Evolutionary conservation across 805 yeast species (phyloP).

Genomic region (Kuraishia piskuri): DNA sequence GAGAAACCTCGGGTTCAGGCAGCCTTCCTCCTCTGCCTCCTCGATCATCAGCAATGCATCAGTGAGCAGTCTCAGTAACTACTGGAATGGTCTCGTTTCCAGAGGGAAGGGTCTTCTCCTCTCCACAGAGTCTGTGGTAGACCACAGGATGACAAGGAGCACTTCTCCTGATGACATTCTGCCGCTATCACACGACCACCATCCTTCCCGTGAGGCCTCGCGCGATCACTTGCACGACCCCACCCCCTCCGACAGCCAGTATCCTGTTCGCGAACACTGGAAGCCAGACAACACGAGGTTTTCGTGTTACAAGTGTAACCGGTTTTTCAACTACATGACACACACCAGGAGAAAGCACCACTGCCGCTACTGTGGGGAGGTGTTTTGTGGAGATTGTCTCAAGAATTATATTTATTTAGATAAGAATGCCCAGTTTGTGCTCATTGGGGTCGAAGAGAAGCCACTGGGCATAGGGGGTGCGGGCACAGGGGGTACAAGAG

Average conservation of each 20-base stretch:
- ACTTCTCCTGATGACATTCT: background rate
- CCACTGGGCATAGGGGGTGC: too few relatives aligned
- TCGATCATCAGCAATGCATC: background rate
- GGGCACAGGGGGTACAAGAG: too few relatives aligned
- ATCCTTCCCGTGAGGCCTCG: too few relatives aligned
- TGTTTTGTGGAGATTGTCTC: constrained; percentile 29
- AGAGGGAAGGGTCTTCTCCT: background rate
- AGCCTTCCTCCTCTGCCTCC: background rate
- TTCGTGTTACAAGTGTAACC: constrained; percentile 62
- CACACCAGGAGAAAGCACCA: constrained; percentile 41
- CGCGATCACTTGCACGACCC: too few relatives aligned
- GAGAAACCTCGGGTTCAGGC: background rate
- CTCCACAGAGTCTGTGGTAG: background rate
- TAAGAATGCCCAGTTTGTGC: constrained; percentile 23
- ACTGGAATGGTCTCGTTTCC: background rate
- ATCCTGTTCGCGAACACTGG: constrained; percentile 62
- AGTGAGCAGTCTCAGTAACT: background rate
- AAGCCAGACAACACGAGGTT: constrained; percentile 57
- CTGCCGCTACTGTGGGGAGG: constrained; percentile 31
- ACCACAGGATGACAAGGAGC: background rate
- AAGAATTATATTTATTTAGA: constrained; percentile 25
- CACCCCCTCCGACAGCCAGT: background rate
- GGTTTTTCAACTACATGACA: constrained; percentile 66
- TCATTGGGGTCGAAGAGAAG: constrained; percentile 10
- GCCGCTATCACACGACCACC: too few relatives aligned